Percentiles rank a stretch among this genome's conserved stretches.
phyloP scores from a whole-genome alignment of 805 yeast genomes.

The Lipomyces sp. region DNA sequence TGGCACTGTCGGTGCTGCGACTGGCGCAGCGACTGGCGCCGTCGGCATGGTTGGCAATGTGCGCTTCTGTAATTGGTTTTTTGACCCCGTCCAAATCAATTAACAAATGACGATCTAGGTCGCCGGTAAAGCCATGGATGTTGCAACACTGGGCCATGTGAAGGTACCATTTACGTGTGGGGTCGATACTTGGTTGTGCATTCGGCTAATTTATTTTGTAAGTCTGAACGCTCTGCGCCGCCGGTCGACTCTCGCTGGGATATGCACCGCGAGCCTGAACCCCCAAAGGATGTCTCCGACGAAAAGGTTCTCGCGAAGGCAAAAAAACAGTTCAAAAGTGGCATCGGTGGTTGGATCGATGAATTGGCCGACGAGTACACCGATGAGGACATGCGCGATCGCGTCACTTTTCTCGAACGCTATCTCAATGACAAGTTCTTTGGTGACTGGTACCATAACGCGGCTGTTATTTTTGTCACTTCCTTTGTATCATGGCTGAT shows the following conservation, averaged over 20 bases:
- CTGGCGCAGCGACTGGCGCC: slow-evolving; percentile 12
- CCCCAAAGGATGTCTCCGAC: not conserved
- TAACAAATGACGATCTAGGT: slow-evolving; percentile 13
- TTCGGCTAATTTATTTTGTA: not conserved
- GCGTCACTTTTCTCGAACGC: slow-evolving; percentile 74
- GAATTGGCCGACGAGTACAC: slow-evolving; percentile 18
- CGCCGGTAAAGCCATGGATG: slow-evolving; percentile 32
- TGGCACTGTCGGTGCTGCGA: slow-evolving; percentile 29
- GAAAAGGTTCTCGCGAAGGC: not conserved
- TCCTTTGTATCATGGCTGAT: slow-evolving; percentile 75
- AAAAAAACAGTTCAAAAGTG: slow-evolving; percentile 11
- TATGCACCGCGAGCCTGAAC: slow-evolving; percentile 26
- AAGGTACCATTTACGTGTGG: slow-evolving; percentile 10
- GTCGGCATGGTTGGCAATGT: slow-evolving; percentile 16
- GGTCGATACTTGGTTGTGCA: not conserved
- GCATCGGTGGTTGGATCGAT: slow-evolving; percentile 28
- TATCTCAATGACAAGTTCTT: slow-evolving; percentile 74
- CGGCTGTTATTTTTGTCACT: slow-evolving; percentile 69
- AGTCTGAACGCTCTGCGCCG: slow-evolving; percentile 26
- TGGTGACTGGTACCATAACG: slow-evolving; percentile 97
- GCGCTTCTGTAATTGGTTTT: not conserved
- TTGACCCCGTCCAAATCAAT: not conserved
- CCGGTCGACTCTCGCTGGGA: slow-evolving; percentile 32
- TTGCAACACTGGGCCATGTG: slow-evolving; percentile 25
- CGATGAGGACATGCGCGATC: slow-evolving; percentile 39